These are phyloP conservation scores for Leishmania tropica DNA, from an alignment of 208 protist genomes.

Conservation along the genomic window DNA sequence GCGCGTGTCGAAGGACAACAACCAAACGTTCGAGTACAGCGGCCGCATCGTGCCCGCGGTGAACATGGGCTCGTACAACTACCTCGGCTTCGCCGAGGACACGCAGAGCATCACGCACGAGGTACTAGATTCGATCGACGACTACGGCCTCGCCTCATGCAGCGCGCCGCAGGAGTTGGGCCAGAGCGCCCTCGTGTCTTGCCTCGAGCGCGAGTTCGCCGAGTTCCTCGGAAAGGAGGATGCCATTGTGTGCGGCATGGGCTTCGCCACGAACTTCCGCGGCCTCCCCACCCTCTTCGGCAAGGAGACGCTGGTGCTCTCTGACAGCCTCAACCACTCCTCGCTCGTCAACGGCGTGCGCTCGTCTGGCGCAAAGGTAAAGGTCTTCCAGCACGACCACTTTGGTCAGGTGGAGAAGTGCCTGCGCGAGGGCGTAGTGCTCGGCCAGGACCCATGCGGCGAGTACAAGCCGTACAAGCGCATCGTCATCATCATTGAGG, in stretches of 20 bases:
- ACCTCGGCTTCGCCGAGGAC: conserved; percentile 98
- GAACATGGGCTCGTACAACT: conserved; percentile 99
- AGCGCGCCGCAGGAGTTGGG: conserved; percentile 72
- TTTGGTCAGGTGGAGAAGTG: conserved; percentile 93
- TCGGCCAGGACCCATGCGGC: conserved; percentile 87
- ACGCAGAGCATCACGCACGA: conserved; percentile 78
- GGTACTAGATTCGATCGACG: conserved; percentile 81
- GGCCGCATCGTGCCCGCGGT: conserved; percentile 82
- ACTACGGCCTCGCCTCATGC: conserved; percentile 77
- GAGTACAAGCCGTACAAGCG: conserved; percentile 77
- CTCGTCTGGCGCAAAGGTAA: conserved; percentile 82
- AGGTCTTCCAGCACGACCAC: conserved; percentile 96
- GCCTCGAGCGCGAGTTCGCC: conserved; percentile 93
- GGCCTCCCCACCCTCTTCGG: conserved; percentile 93
- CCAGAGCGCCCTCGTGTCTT: conserved; percentile 44
- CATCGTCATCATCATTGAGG: conserved; percentile 97
- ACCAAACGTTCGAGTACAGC: conserved; percentile 85
- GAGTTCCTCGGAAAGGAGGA: conserved; percentile 95
- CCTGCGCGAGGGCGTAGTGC: conserved; percentile 83
- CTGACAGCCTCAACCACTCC: conserved; percentile 98
- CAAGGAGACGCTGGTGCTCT: conserved; percentile 94
- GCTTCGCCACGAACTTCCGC: conserved; percentile 91
- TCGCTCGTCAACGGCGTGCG: conserved; percentile 97
- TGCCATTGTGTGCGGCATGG: conserved; percentile 95
- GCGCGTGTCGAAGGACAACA: conserved; percentile 86